Evolutionary conservation across 176 grass and related monocot species (phyloP).

Genomic region (Zea mays): Zm-B73-REFERENCE-NAM-5.0 NC_050100.1:18672501-18673000

Average conservation of each 20-base stretch:
- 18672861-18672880: constrained; percentile 79
- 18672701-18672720: neutral
- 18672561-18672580: neutral
- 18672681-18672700: constrained; percentile 63
- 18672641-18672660: constrained; percentile 80
- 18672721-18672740: neutral
- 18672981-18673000: too few relatives aligned
- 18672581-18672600: constrained; percentile 74
- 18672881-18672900: neutral
- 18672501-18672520: constrained; percentile 86
- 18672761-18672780: neutral
- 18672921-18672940: too few relatives aligned
- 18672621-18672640: constrained; percentile 69
- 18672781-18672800: constrained; percentile 22
- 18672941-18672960: too few relatives aligned
- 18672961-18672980: too few relatives aligned
- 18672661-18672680: constrained; percentile 93
- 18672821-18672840: constrained; percentile 80
- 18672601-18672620: constrained; percentile 73
- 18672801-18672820: constrained; percentile 30
- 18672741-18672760: neutral
- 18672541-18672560: constrained; percentile 51
- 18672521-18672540: constrained; percentile 82
- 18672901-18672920: too few relatives aligned
- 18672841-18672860: constrained; percentile 81